phyloP scores from a whole-genome alignment of 352 stramenopile species.

The Pythium folliculosum region DNA sequence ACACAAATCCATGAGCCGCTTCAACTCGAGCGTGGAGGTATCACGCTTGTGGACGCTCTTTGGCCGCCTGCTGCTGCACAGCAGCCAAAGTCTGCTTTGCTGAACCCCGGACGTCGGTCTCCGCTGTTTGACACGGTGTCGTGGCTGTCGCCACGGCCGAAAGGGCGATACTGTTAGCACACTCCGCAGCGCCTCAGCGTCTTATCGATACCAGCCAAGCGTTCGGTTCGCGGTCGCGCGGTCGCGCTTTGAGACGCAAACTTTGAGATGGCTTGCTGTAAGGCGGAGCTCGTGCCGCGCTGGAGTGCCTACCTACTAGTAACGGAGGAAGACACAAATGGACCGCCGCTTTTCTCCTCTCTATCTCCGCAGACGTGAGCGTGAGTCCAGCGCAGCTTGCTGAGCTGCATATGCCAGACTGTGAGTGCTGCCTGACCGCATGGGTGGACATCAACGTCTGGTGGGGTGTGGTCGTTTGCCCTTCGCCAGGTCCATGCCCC shows the following conservation, averaged over 20 bases:
- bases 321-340: background rate
- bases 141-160: too few relatives aligned
- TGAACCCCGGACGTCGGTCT: background rate
- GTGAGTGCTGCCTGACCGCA: background rate
- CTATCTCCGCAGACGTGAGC: background rate
- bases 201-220: too few relatives aligned
- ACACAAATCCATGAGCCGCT: slow-evolving; percentile 1
- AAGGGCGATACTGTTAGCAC: too few relatives aligned
- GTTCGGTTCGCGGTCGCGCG: background rate
- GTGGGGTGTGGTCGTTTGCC: background rate
- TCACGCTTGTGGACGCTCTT: background rate
- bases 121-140: too few relatives aligned
- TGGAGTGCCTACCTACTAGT: too few relatives aligned
- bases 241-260: too few relatives aligned
- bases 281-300: background rate
- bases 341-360: background rate
- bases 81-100: background rate
- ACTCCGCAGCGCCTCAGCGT: too few relatives aligned
- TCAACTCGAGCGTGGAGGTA: background rate
- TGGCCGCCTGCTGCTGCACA: background rate
- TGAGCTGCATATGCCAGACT: background rate
- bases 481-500: background rate
- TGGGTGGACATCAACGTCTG: background rate
- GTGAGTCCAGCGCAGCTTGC: background rate
- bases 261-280: background rate